Percentiles rank a stretch among this genome's conserved stretches.
Evolutionary conservation across 2,329 filamentous ascomycete species (phyloP).

Genomic region (Paecilomyces variotii): DNA sequence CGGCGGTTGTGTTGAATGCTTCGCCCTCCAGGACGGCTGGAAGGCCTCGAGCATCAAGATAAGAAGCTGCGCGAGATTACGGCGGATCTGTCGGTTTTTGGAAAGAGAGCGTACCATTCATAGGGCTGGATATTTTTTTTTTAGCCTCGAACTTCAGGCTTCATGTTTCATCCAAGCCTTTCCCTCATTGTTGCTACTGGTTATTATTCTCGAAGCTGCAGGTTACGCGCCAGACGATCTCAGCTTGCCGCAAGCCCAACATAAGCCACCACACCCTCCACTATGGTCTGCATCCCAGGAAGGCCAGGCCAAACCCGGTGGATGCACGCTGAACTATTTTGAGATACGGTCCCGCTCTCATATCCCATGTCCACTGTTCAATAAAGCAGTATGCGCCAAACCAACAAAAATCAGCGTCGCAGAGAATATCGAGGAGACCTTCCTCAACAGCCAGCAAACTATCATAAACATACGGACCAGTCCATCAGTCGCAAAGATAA

Average conservation of each 20-base stretch:
- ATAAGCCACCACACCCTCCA: not conserved
- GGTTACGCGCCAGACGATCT: not conserved
- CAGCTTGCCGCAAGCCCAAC: not conserved
- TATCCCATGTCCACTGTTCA: not conserved
- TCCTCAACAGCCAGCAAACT: not conserved
- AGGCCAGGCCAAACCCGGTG: not conserved
- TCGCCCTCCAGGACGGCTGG: not conserved
- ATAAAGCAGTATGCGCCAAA: not conserved
- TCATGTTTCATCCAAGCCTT: not conserved
- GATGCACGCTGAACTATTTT: not conserved
- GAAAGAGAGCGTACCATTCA: not conserved
- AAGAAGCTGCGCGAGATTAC: not conserved
- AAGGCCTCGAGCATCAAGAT: not conserved
- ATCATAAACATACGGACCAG: not conserved
- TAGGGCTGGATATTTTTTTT: not conserved
- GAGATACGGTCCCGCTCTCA: not conserved
- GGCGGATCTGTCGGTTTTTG: not conserved
- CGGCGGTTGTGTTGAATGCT: not conserved
- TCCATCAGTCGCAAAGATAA: not conserved
- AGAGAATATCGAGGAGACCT: not conserved
- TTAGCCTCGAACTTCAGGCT: not conserved
- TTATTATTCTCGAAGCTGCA: not conserved
- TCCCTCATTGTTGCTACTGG: not conserved
- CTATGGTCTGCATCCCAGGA: not conserved
- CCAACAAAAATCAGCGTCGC: not conserved